phyloP scores from a whole-genome alignment of 2,329 filamentous ascomycete genomes.

The Parastagonospora avenae region DNA sequence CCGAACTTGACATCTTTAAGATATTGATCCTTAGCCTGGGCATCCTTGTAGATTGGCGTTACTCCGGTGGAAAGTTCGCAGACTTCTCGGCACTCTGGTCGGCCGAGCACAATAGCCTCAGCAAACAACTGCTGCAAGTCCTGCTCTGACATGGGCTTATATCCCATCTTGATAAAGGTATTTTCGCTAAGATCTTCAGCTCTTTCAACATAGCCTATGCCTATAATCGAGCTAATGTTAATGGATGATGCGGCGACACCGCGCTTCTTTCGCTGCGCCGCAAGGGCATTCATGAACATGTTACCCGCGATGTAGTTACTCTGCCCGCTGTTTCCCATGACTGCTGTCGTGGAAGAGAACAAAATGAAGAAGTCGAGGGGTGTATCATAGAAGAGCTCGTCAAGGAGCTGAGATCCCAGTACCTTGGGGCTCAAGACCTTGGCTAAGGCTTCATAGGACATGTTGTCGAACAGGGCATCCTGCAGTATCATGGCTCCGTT shows the following conservation, averaged over 20 bases:
- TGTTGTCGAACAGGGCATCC: constrained; percentile 12
- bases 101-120: constrained; percentile 15
- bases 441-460: constrained; percentile 1
- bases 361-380: constrained; percentile 27
- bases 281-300: constrained; percentile 50
- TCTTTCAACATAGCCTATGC: constrained; percentile 46
- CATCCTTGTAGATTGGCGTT: no score
- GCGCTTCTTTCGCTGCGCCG: constrained; percentile 27
- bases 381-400: constrained; percentile 12
- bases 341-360: constrained; percentile 13
- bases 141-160: constrained; percentile 12
- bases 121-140: constrained; percentile 17
- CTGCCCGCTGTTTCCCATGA: constrained; percentile 18
- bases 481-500: constrained; percentile 23
- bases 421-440: constrained; percentile 19
- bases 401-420: constrained; percentile 13
- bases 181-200: background rate
- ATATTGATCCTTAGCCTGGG: no score
- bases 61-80: no score
- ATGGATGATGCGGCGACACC: constrained; percentile 3
- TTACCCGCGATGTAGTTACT: constrained; percentile 20
- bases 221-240: constrained; percentile 27
- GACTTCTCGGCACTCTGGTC: no score
- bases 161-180: no score
- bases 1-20: no score